Evolutionary conservation across 2,329 filamentous ascomycete species (phyloP).

Genomic region (Pyrenochaeta sp.): DNA sequence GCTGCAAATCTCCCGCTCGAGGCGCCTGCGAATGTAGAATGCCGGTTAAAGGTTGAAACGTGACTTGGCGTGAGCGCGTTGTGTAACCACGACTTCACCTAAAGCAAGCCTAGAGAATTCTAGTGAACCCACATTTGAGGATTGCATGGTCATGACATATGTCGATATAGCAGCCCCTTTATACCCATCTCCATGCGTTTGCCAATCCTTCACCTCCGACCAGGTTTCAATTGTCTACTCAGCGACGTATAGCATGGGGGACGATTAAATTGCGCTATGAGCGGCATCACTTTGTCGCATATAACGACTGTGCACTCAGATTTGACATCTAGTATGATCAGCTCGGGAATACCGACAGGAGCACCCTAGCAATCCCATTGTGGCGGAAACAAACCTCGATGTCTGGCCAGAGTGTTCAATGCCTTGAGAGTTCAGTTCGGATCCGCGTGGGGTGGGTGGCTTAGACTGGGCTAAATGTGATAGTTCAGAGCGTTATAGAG

Average conservation of each 20-base stretch:
- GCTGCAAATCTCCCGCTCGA: conserved; percentile 24
- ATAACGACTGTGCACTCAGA: not conserved
- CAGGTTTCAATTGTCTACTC: not conserved
- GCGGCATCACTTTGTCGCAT: not conserved
- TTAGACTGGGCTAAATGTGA: not conserved
- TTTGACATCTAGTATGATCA: not conserved
- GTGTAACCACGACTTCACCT: not conserved
- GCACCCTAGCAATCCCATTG: not conserved
- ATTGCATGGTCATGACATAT: not conserved
- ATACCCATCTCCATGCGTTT: not conserved
- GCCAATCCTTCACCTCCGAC: not conserved
- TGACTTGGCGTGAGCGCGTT: not conserved
- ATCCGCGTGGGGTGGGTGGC: not conserved
- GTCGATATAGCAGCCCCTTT: not conserved
- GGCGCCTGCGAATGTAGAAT: conserved; percentile 6
- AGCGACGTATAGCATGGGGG: not conserved
- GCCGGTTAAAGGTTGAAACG: conserved; percentile 1
- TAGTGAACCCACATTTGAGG: not conserved
- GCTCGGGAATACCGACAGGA: not conserved
- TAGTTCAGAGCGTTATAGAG: not conserved
- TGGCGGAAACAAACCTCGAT: not conserved
- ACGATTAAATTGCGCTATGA: not conserved
- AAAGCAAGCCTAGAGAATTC: not conserved
- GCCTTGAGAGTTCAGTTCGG: not conserved
- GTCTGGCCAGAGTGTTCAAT: not conserved